A percentile compares a stretch with the other conserved stretches of the same genome.
Conservation (phyloP, 1,139 yeast genomes). For the Pichia sp. region DNA sequence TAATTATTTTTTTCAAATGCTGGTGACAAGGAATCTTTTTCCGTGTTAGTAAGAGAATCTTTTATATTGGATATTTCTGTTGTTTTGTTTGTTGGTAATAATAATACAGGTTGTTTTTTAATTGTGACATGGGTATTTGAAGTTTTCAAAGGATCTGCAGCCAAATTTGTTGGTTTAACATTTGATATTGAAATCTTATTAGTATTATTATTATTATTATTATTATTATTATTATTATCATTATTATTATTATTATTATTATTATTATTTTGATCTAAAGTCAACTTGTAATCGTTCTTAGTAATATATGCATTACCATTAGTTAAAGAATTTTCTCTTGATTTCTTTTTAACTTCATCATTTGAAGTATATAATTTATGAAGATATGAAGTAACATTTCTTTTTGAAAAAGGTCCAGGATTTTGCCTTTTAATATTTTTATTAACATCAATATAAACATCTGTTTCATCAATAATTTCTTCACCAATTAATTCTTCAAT, state of each 20-base stretch:
- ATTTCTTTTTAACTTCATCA: too few relatives aligned
- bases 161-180: constrained; percentile 60
- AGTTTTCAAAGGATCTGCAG: constrained; percentile 75
- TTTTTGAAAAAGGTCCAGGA: constrained; percentile 80
- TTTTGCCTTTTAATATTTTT: constrained; percentile 74
- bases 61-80: not conserved
- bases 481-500: constrained; percentile 97
- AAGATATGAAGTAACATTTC: constrained; percentile 62
- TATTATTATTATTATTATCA: too few relatives aligned
- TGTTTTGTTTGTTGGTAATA: constrained; percentile 2
- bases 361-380: constrained; percentile 39
- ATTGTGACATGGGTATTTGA: constrained; percentile 64
- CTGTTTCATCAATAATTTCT: constrained; percentile 96
- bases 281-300: not conserved
- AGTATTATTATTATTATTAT: constrained; percentile 10
- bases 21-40: constrained; percentile 3
- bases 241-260: too few relatives aligned
- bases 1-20: not conserved
- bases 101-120: constrained; percentile 41
- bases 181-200: constrained; percentile 18
- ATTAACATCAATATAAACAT: constrained; percentile 86
- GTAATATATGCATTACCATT: constrained; percentile 8
- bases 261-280: too few relatives aligned
- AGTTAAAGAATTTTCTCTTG: constrained; percentile 5
- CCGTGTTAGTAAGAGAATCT: not conserved